Conservation (phyloP, 2,329 filamentous ascomycete species). For the Emericellopsis atlantica region DNA sequence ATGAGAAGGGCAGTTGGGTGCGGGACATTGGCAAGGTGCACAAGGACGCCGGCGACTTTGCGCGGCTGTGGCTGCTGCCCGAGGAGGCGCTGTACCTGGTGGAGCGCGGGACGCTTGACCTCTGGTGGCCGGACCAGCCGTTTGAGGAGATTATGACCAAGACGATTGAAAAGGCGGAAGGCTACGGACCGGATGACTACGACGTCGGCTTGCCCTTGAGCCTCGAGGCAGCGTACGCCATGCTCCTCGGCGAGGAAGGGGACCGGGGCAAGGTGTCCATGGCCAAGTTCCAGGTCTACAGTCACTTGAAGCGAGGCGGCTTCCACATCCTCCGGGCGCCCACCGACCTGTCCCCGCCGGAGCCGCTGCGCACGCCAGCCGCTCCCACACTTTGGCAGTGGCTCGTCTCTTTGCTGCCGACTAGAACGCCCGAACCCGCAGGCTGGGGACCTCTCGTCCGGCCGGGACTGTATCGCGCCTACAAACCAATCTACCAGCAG, state of each 20-base stretch:
- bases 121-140: slow-evolving; percentile 63
- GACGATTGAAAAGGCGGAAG: slow-evolving; percentile 7
- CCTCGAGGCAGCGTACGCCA: slow-evolving; percentile 78
- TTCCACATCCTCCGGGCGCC: slow-evolving; percentile 69
- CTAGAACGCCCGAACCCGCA: slow-evolving; percentile 11
- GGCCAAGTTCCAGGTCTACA: slow-evolving; percentile 80
- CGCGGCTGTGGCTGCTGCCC: slow-evolving; percentile 70
- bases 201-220: slow-evolving; percentile 70
- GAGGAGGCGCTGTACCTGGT: slow-evolving; percentile 87
- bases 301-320: slow-evolving; percentile 69
- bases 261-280: slow-evolving; percentile 49
- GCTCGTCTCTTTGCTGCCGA: slow-evolving; percentile 37
- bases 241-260: slow-evolving; percentile 61
- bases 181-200: slow-evolving; percentile 25
- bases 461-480: slow-evolving; percentile 53
- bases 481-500: slow-evolving; percentile 61
- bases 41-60: slow-evolving; percentile 38
- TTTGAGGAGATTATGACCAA: slow-evolving; percentile 34
- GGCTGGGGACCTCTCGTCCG: slow-evolving; percentile 45
- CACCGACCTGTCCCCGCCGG: slow-evolving; percentile 7
- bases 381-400: slow-evolving; percentile 33
- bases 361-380: slow-evolving; percentile 3
- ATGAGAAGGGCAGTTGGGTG: slow-evolving; percentile 59
- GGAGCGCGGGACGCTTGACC: slow-evolving; percentile 75
- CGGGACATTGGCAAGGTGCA: slow-evolving; percentile 61